Base-by-base conservation (phyloP, 345 rosid species). In the Brassica juncea region DNA sequence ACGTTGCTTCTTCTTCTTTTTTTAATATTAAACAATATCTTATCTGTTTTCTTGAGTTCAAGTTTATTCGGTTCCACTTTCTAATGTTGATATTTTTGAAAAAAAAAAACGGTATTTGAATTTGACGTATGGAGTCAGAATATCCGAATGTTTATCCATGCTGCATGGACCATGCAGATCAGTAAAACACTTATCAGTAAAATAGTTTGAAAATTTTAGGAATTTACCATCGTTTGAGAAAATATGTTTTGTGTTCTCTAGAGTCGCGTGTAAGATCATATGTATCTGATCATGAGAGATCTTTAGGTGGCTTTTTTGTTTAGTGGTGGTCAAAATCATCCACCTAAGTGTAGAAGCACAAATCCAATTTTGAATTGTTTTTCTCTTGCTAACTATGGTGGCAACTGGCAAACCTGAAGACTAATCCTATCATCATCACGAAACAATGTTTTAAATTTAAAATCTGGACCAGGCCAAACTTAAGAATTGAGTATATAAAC, bases 321-420 rank as follows among this genome's bases (percentile, higher is more conserved):
- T 23, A 63, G 81, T 64, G 15, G 58, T 63, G 66, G 81, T 70
- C 81, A 65, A 65, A 65, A 19, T 42, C 77, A 6, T 28, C 37
- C 37, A 55, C 44, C 31, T 63, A 6, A 28, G 15, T 58, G 39
- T 49, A 25, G 35, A 52, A 37, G 59, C 72, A 79, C 77, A 67
- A 79, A 73, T 25, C 74, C 78, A 79, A 79, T 15, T 79, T 68
- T 7, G 65, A 57, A 73, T 72, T 60, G 73, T 67, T 15, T 47
- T 49, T 23, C 77, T 34, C 42, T 58, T 60, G 12, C 57, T 67
- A 23, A n/a, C n/a, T 23, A 2, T 11, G 8, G 64, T 73, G 78
- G 78, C 70, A 68, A 4, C 57, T 73, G 78, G 78, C 70, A 68
- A 4, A 34, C 58, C 23, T 31, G 27, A 31, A 28, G 21, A 2